phyloP scores from a whole-genome alignment of 441 rosid genomes.

The Populus tomentosa region DNA sequence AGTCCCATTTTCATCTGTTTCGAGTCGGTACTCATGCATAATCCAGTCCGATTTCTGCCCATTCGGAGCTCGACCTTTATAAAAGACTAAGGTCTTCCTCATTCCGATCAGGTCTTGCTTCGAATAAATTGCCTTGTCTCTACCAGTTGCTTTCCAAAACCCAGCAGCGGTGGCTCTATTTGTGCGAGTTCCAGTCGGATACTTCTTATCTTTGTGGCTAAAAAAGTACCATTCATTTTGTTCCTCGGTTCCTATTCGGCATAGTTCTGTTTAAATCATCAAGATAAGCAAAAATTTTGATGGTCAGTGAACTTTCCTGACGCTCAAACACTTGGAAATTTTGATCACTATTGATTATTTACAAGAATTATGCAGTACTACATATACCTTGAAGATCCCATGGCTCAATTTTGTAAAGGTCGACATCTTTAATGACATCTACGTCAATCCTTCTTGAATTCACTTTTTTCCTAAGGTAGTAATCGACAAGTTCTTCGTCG shows the following conservation, averaged over 20 bases:
- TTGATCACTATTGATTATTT: no score
- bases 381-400: constrained; percentile 95
- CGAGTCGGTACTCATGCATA: constrained; percentile 78
- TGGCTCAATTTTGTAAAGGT: constrained; percentile 97
- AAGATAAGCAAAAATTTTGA: not conserved
- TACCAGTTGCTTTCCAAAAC: constrained; percentile 85
- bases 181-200: constrained; percentile 91
- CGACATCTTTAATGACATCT: constrained; percentile 93
- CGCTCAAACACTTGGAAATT: not conserved
- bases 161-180: constrained; percentile 78
- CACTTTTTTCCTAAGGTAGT: constrained; percentile 83
- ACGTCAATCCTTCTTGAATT: constrained; percentile 81
- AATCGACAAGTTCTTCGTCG: constrained; percentile 98
- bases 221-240: constrained; percentile 91
- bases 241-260: constrained; percentile 72
- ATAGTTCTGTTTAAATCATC: constrained; percentile 44
- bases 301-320: not conserved
- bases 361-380: not conserved
- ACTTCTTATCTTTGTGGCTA: constrained; percentile 93
- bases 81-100: constrained; percentile 75
- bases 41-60: constrained; percentile 84
- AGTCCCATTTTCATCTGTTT: constrained; percentile 75
- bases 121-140: constrained; percentile 67
- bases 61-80: constrained; percentile 71
- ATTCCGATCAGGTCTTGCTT: constrained; percentile 66